Conservation (phyloP, 2,329 filamentous ascomycete species). For the Hymenoscyphus infarciens region DNA sequence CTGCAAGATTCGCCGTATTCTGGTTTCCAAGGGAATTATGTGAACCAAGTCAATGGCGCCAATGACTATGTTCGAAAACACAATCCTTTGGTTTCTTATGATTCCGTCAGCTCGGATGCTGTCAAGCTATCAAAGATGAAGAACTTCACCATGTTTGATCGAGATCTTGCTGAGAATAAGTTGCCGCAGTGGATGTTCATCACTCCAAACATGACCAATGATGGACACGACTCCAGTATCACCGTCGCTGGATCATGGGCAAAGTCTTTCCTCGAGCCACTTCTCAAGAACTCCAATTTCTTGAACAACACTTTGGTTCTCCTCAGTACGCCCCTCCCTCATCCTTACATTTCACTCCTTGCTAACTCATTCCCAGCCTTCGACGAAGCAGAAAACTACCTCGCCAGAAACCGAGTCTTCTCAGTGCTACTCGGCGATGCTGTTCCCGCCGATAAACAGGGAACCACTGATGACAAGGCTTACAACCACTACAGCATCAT, state of each 20-base stretch:
- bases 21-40: slow-evolving; percentile 64
- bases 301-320: slow-evolving; percentile 70
- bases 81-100: slow-evolving; percentile 62
- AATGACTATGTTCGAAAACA: slow-evolving; percentile 81
- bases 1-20: slow-evolving; percentile 72
- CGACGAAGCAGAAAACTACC: slow-evolving; percentile 71
- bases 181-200: slow-evolving; percentile 73
- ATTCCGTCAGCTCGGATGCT: slow-evolving; percentile 55
- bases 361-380: slow-evolving; percentile 61
- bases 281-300: slow-evolving; percentile 66
- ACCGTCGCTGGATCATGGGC: slow-evolving; percentile 66
- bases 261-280: slow-evolving; percentile 64
- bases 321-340: slow-evolving; percentile 46
- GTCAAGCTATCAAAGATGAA: slow-evolving; percentile 66
- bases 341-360: slow-evolving; percentile 52
- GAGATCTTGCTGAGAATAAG: slow-evolving; percentile 58
- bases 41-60: slow-evolving; percentile 60
- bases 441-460: slow-evolving; percentile 56
- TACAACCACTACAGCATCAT: slow-evolving; percentile 71
- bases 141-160: slow-evolving; percentile 66
- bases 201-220: slow-evolving; percentile 70
- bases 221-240: slow-evolving; percentile 60
- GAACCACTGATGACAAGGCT: slow-evolving; percentile 63
- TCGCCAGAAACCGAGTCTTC: slow-evolving; percentile 62
- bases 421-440: slow-evolving; percentile 70